Evolutionary conservation across 2,329 filamentous ascomycete species (phyloP).

Genomic region (Fusarium torreyae): DNA sequence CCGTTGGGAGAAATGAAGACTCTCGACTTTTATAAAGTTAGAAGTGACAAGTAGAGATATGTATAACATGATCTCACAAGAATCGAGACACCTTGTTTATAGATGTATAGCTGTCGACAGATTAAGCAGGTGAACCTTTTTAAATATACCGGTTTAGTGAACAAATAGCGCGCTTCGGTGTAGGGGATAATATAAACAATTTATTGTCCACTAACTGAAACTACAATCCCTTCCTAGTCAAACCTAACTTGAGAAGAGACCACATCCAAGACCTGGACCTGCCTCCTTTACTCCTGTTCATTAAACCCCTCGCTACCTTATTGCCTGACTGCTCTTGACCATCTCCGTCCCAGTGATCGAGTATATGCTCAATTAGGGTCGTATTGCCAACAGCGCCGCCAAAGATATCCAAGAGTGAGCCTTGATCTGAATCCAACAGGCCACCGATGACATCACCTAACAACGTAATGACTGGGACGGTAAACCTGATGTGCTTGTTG

Average conservation of each 20-base stretch:
- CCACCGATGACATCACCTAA: slow-evolving; percentile 57
- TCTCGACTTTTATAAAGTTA: too few relatives aligned
- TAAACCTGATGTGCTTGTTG: slow-evolving; percentile 55
- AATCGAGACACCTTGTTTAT: too few relatives aligned
- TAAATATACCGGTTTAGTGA: too few relatives aligned
- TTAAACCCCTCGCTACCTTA: neutral
- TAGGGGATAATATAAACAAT: too few relatives aligned
- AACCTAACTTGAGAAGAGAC: slow-evolving; percentile 26
- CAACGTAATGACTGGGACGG: slow-evolving; percentile 58
- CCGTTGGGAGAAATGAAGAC: too few relatives aligned
- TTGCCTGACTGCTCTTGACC: neutral
- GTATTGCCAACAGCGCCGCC: slow-evolving; percentile 59
- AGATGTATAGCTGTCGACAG: too few relatives aligned
- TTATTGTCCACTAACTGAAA: neutral
- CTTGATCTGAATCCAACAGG: slow-evolving; percentile 50
- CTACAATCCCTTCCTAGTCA: slow-evolving; percentile 20
- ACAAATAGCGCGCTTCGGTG: too few relatives aligned
- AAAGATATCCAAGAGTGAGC: slow-evolving; percentile 53
- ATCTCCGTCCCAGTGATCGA: slow-evolving; percentile 54
- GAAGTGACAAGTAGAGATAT: too few relatives aligned
- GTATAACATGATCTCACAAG: too few relatives aligned
- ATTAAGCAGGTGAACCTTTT: too few relatives aligned
- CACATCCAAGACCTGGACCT: slow-evolving; percentile 26
- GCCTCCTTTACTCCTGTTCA: neutral
- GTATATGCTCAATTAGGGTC: slow-evolving; percentile 56